Base-by-base conservation (phyloP, 768 basidiomycete species). In the Rhodosporidiobolus sp. region DNA sequence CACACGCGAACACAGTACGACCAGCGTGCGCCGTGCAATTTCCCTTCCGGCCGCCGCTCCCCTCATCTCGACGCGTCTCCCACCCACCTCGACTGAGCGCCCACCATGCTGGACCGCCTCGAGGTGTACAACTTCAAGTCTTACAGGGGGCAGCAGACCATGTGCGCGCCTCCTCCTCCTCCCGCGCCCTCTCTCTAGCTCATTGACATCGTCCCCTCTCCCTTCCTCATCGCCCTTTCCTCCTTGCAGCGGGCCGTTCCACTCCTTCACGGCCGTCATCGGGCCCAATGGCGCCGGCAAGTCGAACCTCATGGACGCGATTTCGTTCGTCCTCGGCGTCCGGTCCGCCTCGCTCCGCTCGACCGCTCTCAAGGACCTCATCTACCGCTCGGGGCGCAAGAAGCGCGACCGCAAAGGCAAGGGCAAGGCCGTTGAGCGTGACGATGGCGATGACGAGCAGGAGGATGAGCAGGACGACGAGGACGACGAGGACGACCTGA, bases 261-360 rank as follows among this genome's bases (percentile, higher is more conserved):
- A 86, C 83, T 88, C 89, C 78, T 99, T 99, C 82, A 94, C 95
- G 0, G 95, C 92, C 19, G 86, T 97, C 65, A 97, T 99, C 77
- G 96, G 96, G 30, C 95, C 96, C 48, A 98, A 99, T 89, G 95
- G 96, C 68, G 93, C 95, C 1, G 96, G 96, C 70, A 98, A 99
- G 80, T 95, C 93, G 17, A 99, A 99, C 81, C 87, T 98, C 67
- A 98, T 98, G 96, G 96, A 99, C 80, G 96, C 96, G 63, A 97
- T 99, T 76, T 98, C 96, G 7, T 98, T 99, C 80, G 96, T 98
- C 16, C 88, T 99, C 11, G 96, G 96, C 43, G 90, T 98, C 38
- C 93, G 94, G 84, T 94, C 91, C 72, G 90, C 89, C 4, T 92
- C 96, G 74, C 85, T 99, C 46, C 86, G 95, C 57, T 93, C 91